Percentiles rank a stretch among this genome's conserved stretches.
Conservation (phyloP, 768 basidiomycete species). For the Hericium erinaceus region DNA sequence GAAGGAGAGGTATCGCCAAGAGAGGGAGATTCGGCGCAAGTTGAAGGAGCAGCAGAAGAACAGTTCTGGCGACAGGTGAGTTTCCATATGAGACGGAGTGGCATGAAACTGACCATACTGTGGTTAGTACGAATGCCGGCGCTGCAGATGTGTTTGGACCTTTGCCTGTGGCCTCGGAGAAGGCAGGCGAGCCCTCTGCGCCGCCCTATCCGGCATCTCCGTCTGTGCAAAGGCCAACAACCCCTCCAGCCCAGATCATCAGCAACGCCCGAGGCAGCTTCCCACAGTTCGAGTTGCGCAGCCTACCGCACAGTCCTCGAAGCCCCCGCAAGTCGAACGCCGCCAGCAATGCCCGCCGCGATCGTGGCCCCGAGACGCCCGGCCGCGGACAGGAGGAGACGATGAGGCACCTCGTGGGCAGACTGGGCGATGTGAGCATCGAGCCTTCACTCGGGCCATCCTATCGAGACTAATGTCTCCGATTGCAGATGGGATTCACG, state of each 20-base stretch:
- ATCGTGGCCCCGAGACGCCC: conserved; percentile 37
- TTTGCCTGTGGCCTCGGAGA: neutral
- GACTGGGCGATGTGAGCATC: conserved; percentile 52
- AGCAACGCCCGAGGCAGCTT: conserved; percentile 53
- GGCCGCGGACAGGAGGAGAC: conserved; percentile 2
- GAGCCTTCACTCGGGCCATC: neutral
- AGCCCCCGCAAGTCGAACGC: conserved; percentile 22
- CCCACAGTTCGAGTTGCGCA: conserved; percentile 56
- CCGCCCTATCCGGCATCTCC: neutral
- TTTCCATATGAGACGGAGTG: neutral
- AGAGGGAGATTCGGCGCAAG: conserved; percentile 35
- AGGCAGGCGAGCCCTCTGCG: neutral
- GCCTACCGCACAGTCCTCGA: conserved; percentile 41
- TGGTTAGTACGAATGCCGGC: neutral
- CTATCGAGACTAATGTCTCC: conserved; percentile 1
- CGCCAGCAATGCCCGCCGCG: conserved; percentile 32
- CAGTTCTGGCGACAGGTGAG: conserved; percentile 2
- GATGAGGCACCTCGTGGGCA: conserved; percentile 5
- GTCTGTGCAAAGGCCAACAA: neutral
- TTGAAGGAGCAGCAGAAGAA: conserved; percentile 1
- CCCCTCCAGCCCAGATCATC: conserved; percentile 33
- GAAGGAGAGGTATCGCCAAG: conserved; percentile 60
- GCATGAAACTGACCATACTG: neutral
- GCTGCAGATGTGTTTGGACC: neutral
- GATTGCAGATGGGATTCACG: conserved; percentile 59